phyloP scores from a whole-genome alignment of 306 rosid species.

The Ormosia emarginata region DNA sequence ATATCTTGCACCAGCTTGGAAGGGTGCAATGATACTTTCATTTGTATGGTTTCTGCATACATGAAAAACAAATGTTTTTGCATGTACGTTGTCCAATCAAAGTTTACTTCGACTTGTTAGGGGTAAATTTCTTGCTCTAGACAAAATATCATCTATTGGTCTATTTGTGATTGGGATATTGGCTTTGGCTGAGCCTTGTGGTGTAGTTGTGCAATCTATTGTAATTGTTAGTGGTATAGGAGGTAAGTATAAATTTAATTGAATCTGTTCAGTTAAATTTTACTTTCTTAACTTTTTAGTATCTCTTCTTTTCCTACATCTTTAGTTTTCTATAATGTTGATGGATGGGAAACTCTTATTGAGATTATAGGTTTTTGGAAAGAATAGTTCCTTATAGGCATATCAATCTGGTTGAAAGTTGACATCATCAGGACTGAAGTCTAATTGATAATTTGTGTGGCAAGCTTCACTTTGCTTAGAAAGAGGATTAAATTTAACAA shows the following conservation, averaged over 20 bases:
- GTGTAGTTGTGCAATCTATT: conserved; percentile 87
- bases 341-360: background rate
- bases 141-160: conserved; percentile 77
- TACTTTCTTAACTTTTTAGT: background rate
- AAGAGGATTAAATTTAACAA: background rate
- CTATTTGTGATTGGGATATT: conserved; percentile 75
- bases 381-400: background rate
- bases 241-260: conserved; percentile 47
- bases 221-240: conserved; percentile 93
- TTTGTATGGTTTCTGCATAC: conserved; percentile 87
- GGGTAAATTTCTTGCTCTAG: conserved; percentile 67
- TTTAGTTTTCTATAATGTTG: conserved; percentile 8
- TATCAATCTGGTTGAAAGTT: background rate
- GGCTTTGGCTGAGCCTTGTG: conserved; percentile 96
- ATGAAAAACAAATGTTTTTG: conserved; percentile 71
- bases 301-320: background rate
- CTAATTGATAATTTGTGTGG: conserved; percentile 1
- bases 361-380: background rate
- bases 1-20: conserved; percentile 68
- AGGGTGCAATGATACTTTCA: conserved; percentile 74
- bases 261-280: background rate
- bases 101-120: conserved; percentile 52
- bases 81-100: conserved; percentile 45
- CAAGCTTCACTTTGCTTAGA: background rate
- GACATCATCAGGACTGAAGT: background rate